Evolutionary conservation across 495 filamentous ascomycete genomes (phyloP).

Genomic region (Arthonia radiata): DNA sequence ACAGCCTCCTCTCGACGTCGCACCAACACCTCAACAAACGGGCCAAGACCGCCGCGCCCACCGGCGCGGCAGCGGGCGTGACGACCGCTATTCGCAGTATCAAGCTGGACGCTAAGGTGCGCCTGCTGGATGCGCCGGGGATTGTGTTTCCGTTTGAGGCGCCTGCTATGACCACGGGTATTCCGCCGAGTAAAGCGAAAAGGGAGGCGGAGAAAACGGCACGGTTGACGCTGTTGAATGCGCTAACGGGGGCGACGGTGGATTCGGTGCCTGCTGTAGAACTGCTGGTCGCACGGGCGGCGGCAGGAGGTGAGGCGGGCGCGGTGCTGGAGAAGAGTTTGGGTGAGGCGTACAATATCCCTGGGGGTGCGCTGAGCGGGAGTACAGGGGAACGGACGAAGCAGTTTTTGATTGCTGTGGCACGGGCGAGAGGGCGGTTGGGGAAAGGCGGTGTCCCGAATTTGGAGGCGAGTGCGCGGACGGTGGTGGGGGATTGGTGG

Average conservation of each 20-base stretch:
- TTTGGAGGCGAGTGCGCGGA: constrained; percentile 62
- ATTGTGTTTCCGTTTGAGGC: constrained; percentile 64
- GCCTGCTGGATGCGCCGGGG: constrained; percentile 82
- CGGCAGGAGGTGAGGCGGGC: constrained; percentile 39
- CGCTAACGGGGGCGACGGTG: constrained; percentile 80
- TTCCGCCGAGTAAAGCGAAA: constrained; percentile 27
- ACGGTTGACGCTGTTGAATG: constrained; percentile 67
- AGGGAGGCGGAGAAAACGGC: constrained; percentile 50
- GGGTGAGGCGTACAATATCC: constrained; percentile 56
- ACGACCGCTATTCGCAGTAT: constrained; percentile 72
- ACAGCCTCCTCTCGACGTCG: constrained; percentile 64
- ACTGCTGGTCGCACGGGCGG: constrained; percentile 55
- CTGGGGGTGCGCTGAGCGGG: constrained; percentile 38
- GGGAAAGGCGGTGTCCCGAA: constrained; percentile 85
- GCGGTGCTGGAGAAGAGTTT: constrained; percentile 50
- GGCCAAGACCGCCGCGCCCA: constrained; percentile 40
- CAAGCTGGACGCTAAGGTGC: constrained; percentile 87
- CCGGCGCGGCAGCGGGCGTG: constrained; percentile 79
- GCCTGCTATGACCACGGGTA: no score
- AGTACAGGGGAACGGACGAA: constrained; percentile 42
- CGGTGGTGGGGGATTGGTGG: constrained; percentile 84
- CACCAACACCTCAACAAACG: constrained; percentile 48
- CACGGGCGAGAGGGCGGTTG: constrained; percentile 68
- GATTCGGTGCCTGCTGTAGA: constrained; percentile 72
- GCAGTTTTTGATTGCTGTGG: constrained; percentile 89